Base-by-base conservation (phyloP, 345 rosid genomes). In the Eutrema yunnanense region DNA sequence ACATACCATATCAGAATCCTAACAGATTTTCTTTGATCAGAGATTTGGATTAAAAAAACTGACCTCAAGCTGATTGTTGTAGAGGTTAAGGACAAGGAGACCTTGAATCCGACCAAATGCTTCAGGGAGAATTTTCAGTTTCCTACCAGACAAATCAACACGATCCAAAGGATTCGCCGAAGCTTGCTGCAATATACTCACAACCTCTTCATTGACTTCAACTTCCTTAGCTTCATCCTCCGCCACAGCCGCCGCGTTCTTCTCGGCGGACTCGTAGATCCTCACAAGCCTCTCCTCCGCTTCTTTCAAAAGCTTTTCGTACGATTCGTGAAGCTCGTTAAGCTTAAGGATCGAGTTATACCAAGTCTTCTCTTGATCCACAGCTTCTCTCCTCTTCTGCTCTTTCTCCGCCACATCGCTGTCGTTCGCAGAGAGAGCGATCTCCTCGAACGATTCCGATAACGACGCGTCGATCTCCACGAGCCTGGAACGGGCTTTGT, bases 271-370 rank as follows among this genome's bases (percentile, higher is more conserved):
- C 70, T 87, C 96, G 44, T 90, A 90, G 56, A 95, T 88, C 84
- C 59, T 75, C 49, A 83, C 91, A 44, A 95, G 79, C 72, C 82
- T 80, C 77, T 83, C 79, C 81, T 95, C 99, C 4, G 91, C 98
- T 27, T 87, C 97, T 79, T 83, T 87, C 79, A 90, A 62, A 82
- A 95, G 79, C 84, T 76, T 88, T 78, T 77, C 94, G 44, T 90
- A 95, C 8, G 84, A 84, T 38, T 81, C 82, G 69, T 92, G 97
- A 88, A 95, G 82, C 81, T 90, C 92, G 42, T 95, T 90, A 75
- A 90, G 69, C 61, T 88, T 86, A 67, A 95, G 67, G 12, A 95
- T 79, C 27, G 88, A 74, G 42, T 64, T 82, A 68, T 80, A 85
- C 71, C 72, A 49, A 30, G 51, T 56, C 74, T 62, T 88, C 76